A percentile compares a stretch with the other conserved stretches of the same genome.
These are phyloP conservation scores for Pseudogymnoascus pannorum DNA, from an alignment of 2,329 filamentous ascomycete species.

Conservation along the genomic window DNA sequence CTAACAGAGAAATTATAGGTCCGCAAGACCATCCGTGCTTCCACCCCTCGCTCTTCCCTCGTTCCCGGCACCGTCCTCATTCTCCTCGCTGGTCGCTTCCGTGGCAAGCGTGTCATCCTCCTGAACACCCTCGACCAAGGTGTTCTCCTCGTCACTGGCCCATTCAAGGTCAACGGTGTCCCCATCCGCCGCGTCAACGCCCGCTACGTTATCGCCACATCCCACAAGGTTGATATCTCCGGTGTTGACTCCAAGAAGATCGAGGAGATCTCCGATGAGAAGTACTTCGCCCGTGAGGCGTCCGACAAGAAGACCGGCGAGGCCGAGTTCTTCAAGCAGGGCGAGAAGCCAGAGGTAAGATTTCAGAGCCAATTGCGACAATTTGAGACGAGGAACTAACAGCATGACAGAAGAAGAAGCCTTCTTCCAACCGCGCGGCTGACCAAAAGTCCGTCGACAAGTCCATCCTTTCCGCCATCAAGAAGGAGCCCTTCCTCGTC, in stretches of 20 bases:
- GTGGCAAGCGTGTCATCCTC: slow-evolving; percentile 98
- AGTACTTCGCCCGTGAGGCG: slow-evolving; percentile 98
- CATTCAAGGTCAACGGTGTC: slow-evolving; percentile 99
- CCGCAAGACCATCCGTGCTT: slow-evolving; percentile 87
- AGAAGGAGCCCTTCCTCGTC: slow-evolving; percentile 92
- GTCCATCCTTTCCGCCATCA: slow-evolving; percentile 88
- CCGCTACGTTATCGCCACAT: slow-evolving; percentile 89
- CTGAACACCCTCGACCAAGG: slow-evolving; percentile 96
- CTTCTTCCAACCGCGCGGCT: slow-evolving; percentile 80
- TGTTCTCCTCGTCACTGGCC: slow-evolving; percentile 96
- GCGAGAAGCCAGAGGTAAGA: slow-evolving; percentile 92
- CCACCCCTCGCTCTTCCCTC: slow-evolving; percentile 81
- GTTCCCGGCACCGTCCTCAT: slow-evolving; percentile 95
- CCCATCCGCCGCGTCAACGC: slow-evolving; percentile 91
- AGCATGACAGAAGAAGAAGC: slow-evolving; percentile 81
- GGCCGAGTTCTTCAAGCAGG: slow-evolving; percentile 99
- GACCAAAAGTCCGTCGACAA: slow-evolving; percentile 99
- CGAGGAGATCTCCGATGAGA: slow-evolving; percentile 61
- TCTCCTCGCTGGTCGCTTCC: slow-evolving; percentile 98
- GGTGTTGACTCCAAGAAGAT: slow-evolving; percentile 90
- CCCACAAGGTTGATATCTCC: slow-evolving; percentile 73
- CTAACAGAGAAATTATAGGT: slow-evolving; percentile 51
- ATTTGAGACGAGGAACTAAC: slow-evolving; percentile 12
- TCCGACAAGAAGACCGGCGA: slow-evolving; percentile 89
- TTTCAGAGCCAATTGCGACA: slow-evolving; percentile 2